Base-by-base conservation (phyloP, 1,284 basidiomycete species). In the Sporisorium reilianum region DNA sequence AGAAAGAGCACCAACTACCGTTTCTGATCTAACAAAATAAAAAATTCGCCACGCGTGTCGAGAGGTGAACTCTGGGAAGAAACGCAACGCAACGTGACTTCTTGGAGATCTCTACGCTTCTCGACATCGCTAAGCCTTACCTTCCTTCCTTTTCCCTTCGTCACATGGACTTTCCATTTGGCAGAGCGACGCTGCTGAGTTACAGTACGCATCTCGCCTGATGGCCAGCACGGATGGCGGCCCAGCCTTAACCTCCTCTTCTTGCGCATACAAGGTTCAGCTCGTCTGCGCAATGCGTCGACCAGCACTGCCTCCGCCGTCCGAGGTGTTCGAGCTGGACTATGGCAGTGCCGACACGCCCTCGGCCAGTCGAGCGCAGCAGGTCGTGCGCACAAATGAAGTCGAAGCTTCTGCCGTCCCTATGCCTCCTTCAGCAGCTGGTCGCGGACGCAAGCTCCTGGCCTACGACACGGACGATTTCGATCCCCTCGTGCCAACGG, bases 271-370 rank as follows among this genome's bases (percentile, higher is more conserved):
- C 22, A 49, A 41, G 38, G 28, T 9, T 30, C 9, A 25, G 53
- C 66, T 52, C 42, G 28, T 20, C 9, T n/a, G 38, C 49, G 34
- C 34, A 6, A 70, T 70, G 67, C 67, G 61, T 60, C 67, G 67
- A 45, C 57, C 48, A 34, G 61, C 54, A 49, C 58, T 54, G 41
- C 61, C 67, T 30, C 57, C 57, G 36, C 50, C 57, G 7, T 22
- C 55, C 9, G 69, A 72, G 12, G 64, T 60, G 49, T 42, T 67
- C 12, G 70, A 73, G 18, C 57, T 73, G 18, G 70, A 73, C 54
- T 73, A 73, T 32, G 70, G 70, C 45, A 63, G 55, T 9, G 64
- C 70, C 22, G 64, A 73, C 8, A 23, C 23, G 26, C 36, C 60
- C 1, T 16, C 28, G 11, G 26, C 30, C 1, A 45, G 26, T 42